phyloP scores from a whole-genome alignment of 495 filamentous ascomycete genomes.

The Aspergillus nidulans region DNA sequence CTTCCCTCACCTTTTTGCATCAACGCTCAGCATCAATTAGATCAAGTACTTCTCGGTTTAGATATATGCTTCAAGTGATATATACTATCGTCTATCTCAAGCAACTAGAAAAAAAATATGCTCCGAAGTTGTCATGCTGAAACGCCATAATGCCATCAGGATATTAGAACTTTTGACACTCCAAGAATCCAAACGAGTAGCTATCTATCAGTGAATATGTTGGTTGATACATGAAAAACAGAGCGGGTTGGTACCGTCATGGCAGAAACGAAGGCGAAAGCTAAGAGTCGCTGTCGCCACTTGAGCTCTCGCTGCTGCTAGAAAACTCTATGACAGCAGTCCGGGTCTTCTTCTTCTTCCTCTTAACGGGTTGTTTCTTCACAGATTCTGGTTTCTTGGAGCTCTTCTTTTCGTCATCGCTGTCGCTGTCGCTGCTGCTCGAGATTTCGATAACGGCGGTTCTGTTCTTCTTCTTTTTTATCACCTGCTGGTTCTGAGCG shows the following conservation, averaged over 20 bases:
- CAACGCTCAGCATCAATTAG: too few species aligned
- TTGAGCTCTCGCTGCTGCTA: conserved; percentile 25
- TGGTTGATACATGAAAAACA: background rate
- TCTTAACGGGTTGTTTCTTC: background rate
- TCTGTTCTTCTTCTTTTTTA: conserved; percentile 56
- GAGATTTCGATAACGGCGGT: conserved; percentile 44
- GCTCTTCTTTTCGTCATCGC: conserved; percentile 11
- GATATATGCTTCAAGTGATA: background rate
- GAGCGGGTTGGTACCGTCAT: background rate
- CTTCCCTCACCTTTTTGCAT: conserved; percentile 10
- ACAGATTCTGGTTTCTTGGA: background rate
- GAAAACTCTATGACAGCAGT: conserved; percentile 42
- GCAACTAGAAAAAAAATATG: background rate
- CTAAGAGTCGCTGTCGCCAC: conserved; percentile 21
- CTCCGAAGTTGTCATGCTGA: background rate
- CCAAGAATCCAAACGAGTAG: conserved; percentile 9
- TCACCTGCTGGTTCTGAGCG: conserved; percentile 30
- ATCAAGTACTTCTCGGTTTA: too few species aligned
- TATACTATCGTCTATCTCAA: background rate
- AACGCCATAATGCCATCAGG: conserved; percentile 1
- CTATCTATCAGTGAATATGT: background rate
- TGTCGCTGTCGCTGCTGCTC: conserved; percentile 41
- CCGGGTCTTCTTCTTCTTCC: conserved; percentile 18
- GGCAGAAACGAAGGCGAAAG: conserved; percentile 12
- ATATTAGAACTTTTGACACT: conserved; percentile 5